phyloP scores from a whole-genome alignment of 345 rosid genomes.

The Hypericum androsaemum region DNA sequence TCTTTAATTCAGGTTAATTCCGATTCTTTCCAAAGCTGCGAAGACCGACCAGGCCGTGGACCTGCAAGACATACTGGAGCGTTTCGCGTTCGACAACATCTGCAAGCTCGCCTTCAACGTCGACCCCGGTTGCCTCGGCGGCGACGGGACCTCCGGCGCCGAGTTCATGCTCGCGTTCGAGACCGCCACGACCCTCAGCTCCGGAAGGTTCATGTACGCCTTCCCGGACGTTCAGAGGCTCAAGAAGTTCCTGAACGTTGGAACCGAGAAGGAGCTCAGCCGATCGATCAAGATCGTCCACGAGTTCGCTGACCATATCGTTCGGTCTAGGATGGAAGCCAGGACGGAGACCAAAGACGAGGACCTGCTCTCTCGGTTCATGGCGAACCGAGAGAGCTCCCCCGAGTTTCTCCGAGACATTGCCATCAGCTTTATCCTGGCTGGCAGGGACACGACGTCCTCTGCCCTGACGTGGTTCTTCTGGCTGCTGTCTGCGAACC shows the following conservation, averaged over 20 bases:
- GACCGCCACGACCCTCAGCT: slow-evolving; percentile 17
- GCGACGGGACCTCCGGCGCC: slow-evolving; percentile 3
- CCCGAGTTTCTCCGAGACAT: slow-evolving; percentile 28
- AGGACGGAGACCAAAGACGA: not conserved
- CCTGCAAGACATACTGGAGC: no score
- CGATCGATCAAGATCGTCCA: slow-evolving; percentile 11
- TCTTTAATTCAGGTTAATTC: no score
- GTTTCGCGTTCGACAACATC: no score
- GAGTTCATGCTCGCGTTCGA: slow-evolving; percentile 22
- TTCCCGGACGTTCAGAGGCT: slow-evolving; percentile 3
- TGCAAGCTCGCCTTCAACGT: no score
- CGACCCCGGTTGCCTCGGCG: slow-evolving; percentile 10
- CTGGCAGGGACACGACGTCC: slow-evolving; percentile 69
- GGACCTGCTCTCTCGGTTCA: slow-evolving; percentile 18
- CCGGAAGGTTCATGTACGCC: slow-evolving; percentile 12
- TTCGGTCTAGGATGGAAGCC: slow-evolving; percentile 5
- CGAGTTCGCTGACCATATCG: slow-evolving; percentile 10
- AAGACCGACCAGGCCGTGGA: no score
- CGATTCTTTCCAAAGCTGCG: no score
- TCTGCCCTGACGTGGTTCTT: slow-evolving; percentile 77
- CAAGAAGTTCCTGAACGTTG: slow-evolving; percentile 4
- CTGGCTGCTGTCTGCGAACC: slow-evolving; percentile 39
- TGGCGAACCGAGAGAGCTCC: not conserved
- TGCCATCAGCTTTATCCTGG: slow-evolving; percentile 51
- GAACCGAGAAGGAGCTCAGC: slow-evolving; percentile 4